phyloP scores from a whole-genome alignment of 1,139 yeast species.

The Kurtzmaniella natalensis region DNA sequence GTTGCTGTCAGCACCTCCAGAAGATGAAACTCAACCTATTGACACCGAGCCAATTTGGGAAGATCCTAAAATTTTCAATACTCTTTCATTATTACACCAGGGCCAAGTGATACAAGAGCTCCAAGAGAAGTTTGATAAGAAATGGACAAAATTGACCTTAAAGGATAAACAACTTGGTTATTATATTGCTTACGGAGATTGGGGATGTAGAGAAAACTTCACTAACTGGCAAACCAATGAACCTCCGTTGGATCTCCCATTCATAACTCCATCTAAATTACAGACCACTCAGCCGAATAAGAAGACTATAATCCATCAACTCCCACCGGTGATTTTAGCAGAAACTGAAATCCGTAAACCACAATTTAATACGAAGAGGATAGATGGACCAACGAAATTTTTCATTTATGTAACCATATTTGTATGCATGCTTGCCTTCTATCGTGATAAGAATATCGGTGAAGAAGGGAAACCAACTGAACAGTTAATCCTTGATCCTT shows the following conservation, averaged over 20 bases:
- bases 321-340: constrained; percentile 41
- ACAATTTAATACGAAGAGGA: constrained; percentile 46
- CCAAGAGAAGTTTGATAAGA: constrained; percentile 46
- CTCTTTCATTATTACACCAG: constrained; percentile 50
- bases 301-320: constrained; percentile 22
- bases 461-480: constrained; percentile 46
- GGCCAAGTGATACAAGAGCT: constrained; percentile 54
- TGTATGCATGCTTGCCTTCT: constrained; percentile 40
- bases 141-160: constrained; percentile 45
- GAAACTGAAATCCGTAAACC: constrained; percentile 42
- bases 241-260: constrained; percentile 55
- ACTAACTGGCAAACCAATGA: constrained; percentile 35
- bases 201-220: constrained; percentile 61
- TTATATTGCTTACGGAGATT: constrained; percentile 58
- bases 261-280: constrained; percentile 35
- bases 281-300: constrained; percentile 19
- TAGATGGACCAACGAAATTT: constrained; percentile 53
- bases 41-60: constrained; percentile 50
- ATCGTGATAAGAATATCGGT: constrained; percentile 48
- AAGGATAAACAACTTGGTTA: constrained; percentile 50
- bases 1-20: constrained; percentile 25
- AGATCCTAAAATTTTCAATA: constrained; percentile 41
- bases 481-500: constrained; percentile 32
- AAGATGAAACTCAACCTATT: constrained; percentile 45
- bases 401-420: constrained; percentile 45